These are phyloP conservation scores for Botryobasidium botryosum DNA, from an alignment of 768 basidiomycete species.

Conservation along the genomic window DNA sequence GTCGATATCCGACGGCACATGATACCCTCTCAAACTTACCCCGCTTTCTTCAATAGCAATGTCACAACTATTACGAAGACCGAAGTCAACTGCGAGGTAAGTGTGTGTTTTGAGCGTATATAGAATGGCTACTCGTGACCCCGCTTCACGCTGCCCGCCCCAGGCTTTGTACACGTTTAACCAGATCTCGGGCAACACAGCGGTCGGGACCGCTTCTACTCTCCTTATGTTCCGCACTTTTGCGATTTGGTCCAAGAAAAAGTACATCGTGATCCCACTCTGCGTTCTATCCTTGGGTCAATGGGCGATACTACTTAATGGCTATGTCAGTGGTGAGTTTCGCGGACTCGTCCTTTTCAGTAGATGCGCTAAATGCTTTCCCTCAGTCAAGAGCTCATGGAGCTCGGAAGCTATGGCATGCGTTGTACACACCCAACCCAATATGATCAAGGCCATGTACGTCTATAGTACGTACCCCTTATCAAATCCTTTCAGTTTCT, in stretches of 20 bases:
- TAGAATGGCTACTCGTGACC: no score
- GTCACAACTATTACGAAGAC: no score
- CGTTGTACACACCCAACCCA: slow-evolving; percentile 21
- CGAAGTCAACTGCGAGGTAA: slow-evolving; percentile 27
- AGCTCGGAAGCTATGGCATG: slow-evolving; percentile 3
- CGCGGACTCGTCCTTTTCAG: no score
- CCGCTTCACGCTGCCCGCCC: no score
- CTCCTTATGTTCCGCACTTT: slow-evolving; percentile 23
- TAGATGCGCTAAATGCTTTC: background rate
- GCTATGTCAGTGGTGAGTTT: no score
- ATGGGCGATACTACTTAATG: slow-evolving; percentile 5
- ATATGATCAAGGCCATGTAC: slow-evolving; percentile 43
- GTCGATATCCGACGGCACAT: no score
- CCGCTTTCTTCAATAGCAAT: no score
- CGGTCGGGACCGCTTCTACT: slow-evolving; percentile 12
- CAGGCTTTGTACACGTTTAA: slow-evolving; percentile 36
- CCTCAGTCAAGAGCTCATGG: background rate
- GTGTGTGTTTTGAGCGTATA: no score
- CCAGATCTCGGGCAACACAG: slow-evolving; percentile 18
- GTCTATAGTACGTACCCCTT: slow-evolving; percentile 31
- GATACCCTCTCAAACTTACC: no score
- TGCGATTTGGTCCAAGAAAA: slow-evolving; percentile 47
- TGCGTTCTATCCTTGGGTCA: slow-evolving; percentile 42
- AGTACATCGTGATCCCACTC: slow-evolving; percentile 33
- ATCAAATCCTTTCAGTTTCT: no score